Evolutionary conservation across 805 yeast species (phyloP).

Genomic region (Kuraishia cidri): DNA sequence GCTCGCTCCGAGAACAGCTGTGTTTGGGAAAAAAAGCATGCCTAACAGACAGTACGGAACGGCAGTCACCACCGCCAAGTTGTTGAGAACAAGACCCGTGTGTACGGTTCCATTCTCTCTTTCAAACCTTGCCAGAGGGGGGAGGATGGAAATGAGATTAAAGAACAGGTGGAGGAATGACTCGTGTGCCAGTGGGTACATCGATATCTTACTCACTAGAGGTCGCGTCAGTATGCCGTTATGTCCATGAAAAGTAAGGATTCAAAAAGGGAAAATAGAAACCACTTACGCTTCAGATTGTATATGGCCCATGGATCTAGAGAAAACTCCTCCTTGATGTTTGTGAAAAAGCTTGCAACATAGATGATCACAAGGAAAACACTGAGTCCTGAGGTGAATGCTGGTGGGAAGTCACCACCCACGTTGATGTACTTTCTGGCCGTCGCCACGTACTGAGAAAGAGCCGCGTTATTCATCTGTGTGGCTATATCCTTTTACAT

Average conservation of each 20-base stretch:
- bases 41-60: conserved; percentile 50
- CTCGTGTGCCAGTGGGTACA: conserved; percentile 68
- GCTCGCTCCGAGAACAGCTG: conserved; percentile 57
- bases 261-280: neutral
- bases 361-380: conserved; percentile 42
- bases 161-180: conserved; percentile 50
- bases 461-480: no score
- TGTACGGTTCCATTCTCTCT: conserved; percentile 72
- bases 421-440: neutral
- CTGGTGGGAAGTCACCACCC: conserved; percentile 34
- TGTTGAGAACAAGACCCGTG: conserved; percentile 72
- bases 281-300: conserved; percentile 24
- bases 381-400: conserved; percentile 53
- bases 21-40: conserved; percentile 36
- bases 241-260: neutral
- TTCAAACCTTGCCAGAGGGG: conserved; percentile 62
- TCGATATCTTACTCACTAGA: conserved; percentile 42
- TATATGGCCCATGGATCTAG: conserved; percentile 50
- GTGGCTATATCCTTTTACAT: no score
- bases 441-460: neutral
- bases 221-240: conserved; percentile 4
- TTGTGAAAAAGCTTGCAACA: conserved; percentile 19
- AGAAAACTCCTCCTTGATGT: conserved; percentile 28
- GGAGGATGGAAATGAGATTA: conserved; percentile 47
- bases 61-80: conserved; percentile 63